These are phyloP conservation scores for Huntiella bhutanensis DNA, from an alignment of 2,329 filamentous ascomycete genomes.

Conservation along the genomic window DNA sequence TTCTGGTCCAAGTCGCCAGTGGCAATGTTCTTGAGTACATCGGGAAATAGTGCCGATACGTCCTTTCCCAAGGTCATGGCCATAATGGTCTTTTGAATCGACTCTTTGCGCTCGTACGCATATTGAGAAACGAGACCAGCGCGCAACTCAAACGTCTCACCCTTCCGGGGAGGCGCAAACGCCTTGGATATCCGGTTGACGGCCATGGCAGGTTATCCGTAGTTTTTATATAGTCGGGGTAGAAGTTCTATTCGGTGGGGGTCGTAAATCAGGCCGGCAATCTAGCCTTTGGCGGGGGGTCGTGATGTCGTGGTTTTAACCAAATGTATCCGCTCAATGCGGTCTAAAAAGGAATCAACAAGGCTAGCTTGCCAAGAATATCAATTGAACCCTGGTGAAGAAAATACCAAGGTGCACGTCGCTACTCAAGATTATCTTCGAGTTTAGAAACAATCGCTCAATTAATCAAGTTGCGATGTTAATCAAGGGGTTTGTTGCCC, in stretches of 20 bases:
- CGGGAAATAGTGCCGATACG: constrained; percentile 89
- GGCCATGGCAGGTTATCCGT: constrained; percentile 40
- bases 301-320: too few species aligned
- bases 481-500: not conserved
- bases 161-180: constrained; percentile 83
- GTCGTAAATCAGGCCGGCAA: not conserved
- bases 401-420: too few species aligned
- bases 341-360: too few species aligned
- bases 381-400: too few species aligned
- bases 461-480: too few species aligned
- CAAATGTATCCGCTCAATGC: too few species aligned
- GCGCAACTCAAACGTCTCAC: constrained; percentile 93
- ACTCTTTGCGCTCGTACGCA: constrained; percentile 96
- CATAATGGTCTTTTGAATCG: constrained; percentile 99
- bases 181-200: constrained; percentile 92
- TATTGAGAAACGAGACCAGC: constrained; percentile 95
- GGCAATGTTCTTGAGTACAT: constrained; percentile 97
- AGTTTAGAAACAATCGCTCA: too few species aligned
- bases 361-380: too few species aligned
- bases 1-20: constrained; percentile 92
- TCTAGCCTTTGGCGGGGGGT: too few species aligned
- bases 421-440: too few species aligned
- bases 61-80: constrained; percentile 98
- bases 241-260: not conserved
- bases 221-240: not conserved